phyloP scores from a whole-genome alignment of 1,139 yeast genomes.

The Debaryomyces sp. region DNA sequence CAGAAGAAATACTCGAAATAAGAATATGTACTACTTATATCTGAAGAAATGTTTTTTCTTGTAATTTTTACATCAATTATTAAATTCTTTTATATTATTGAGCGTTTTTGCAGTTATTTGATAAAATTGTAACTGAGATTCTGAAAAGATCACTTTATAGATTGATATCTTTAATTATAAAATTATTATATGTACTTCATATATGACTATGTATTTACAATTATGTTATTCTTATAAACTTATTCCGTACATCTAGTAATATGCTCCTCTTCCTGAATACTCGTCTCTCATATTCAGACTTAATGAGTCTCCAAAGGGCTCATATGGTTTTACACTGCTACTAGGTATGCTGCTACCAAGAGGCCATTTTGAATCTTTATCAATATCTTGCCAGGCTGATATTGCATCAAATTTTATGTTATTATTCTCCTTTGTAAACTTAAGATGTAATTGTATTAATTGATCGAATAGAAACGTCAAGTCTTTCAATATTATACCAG shows the following conservation, averaged over 20 bases:
- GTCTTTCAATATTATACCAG: conserved; percentile 43
- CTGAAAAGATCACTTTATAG: too few species aligned
- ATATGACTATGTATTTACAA: too few species aligned
- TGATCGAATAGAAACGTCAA: conserved; percentile 42
- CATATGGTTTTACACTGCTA: conserved; percentile 16
- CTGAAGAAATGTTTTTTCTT: background rate
- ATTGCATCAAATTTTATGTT: conserved; percentile 42
- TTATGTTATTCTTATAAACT: too few species aligned
- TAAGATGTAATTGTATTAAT: conserved; percentile 38
- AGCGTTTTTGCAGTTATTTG: background rate
- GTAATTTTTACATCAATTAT: background rate
- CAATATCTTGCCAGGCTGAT: conserved; percentile 39
- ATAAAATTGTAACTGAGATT: background rate
- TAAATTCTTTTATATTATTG: background rate
- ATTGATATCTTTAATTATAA: too few species aligned
- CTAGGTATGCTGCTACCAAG: conserved; percentile 44
- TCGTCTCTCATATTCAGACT: background rate
- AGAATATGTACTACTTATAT: too few species aligned
- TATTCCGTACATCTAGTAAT: conserved; percentile 6
- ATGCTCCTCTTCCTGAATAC: conserved; percentile 12
- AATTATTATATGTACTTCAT: background rate
- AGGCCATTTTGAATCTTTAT: conserved; percentile 49
- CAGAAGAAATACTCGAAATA: too few species aligned
- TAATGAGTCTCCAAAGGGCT: conserved; percentile 9
- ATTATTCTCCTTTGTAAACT: conserved; percentile 47